Base-by-base conservation (phyloP, 257 asterid genomes). In the Thymus quinquecostatus region DNA sequence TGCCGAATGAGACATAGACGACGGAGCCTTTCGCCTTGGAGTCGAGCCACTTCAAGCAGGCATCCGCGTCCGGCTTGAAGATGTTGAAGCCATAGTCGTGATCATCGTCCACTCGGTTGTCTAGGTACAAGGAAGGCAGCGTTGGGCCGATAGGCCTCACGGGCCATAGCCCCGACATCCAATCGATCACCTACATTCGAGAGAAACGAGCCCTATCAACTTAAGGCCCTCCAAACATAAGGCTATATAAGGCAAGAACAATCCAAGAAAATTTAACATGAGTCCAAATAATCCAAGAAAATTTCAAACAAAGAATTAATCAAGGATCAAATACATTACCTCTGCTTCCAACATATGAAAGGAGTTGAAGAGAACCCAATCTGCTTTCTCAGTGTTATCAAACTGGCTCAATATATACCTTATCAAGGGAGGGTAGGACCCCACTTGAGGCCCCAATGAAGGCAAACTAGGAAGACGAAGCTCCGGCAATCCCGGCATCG, bases 361-460 rank as follows among this genome's bases (percentile, higher is more conserved):
- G 73, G 91, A 88, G 77, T 84, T 86, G 79, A 88, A 83, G 56
- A 88, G 86, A 75, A 88, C 84, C 88, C 91, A 88, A 67, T 84
- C 83, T 9, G 84, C 89, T 54, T 78, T 80, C 64, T 73, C 80
- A 66, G 81, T 75, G 69, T 73, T 83, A 38, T 78, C 81, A 58
- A 85, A 87, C 29, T 83, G 85, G 1, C 72, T 73, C 68, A 86
- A 77, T 30, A 86, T 72, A 80, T 51, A 77, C 66, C 82, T 75
- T 38, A 85, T 73, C 12, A 87, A 47, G 10, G 89, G 89, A 29
- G 89, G 76, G 58, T 58, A 80, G 4, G 70, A 78, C 21, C 86
- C 89, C 1, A 72, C 66, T 60, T 68, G 57, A 68, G 88, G 73
- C 53, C 91, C 91, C 5, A 88, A 83, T 2, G 91, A 88, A 11